phyloP scores from a whole-genome alignment of 352 stramenopile species.

The Vaucheria bursata region DNA sequence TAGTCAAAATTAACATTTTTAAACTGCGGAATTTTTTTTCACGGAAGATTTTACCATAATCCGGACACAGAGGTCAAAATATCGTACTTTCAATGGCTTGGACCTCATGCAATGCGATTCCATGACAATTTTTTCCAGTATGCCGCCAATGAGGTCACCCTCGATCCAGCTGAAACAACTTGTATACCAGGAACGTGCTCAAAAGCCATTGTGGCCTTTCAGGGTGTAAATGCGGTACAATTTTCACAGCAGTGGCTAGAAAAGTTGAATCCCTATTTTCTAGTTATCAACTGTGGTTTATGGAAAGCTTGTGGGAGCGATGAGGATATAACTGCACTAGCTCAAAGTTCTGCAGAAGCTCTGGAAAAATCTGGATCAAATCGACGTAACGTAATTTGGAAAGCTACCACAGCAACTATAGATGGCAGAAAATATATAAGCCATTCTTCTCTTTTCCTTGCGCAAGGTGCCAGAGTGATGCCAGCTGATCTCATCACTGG shows the following conservation, averaged over 20 bases:
- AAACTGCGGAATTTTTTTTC: no score
- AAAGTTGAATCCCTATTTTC: not conserved
- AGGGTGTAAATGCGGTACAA: not conserved
- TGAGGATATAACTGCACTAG: not conserved
- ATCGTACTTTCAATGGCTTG: slow-evolving; percentile 3
- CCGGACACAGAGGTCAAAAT: not conserved
- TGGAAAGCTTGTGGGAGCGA: not conserved
- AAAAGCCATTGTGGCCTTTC: not conserved
- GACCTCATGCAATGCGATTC: not conserved
- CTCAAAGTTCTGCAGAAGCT: not conserved
- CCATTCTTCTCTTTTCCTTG: no score
- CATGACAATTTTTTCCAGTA: no score
- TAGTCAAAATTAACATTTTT: no score
- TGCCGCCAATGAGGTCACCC: no score
- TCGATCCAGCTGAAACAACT: not conserved
- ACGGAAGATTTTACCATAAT: slow-evolving; percentile 2
- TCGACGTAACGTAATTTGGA: not conserved
- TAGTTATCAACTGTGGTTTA: not conserved
- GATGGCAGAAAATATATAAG: no score
- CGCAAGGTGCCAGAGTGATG: no score
- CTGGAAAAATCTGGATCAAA: not conserved
- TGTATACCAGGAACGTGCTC: not conserved
- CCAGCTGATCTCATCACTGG: no score
- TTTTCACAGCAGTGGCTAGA: no score
- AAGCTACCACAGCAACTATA: not conserved